Evolutionary conservation across 495 filamentous ascomycete species (phyloP), one percentile per base, ranked within the genome.

Genomic region (Pyrenula aspistea): DNA sequence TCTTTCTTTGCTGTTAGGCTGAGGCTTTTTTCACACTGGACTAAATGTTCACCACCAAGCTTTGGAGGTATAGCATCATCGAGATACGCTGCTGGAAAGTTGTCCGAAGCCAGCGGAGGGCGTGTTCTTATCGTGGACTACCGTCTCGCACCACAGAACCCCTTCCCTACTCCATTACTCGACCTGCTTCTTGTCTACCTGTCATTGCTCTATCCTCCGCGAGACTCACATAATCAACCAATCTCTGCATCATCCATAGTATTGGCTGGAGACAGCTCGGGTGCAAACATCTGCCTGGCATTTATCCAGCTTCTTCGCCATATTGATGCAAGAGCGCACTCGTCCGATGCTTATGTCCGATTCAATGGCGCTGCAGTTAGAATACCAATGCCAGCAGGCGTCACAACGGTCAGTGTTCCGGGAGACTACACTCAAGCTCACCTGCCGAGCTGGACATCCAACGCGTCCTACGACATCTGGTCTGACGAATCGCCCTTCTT

Each of bases 121-220:
- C n/a, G n/a, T n/a, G 51, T 68, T 25, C 59, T 71, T 53, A 63
- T 60, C 1, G 66, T 71, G 10, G 67, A 68, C 21, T 71, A 73
- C 54, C 66, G 71, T 4, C 51, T 71, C 8, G 66, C 70, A 0
- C 68, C 70, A 2, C 68, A 72, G 49, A 55, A 72, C 51, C 64
- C 66, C 10, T 62, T 66, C 49, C 66, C 66, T 20, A 66, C 60
- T 1, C 65, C 67, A 0, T 53, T 63, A 1, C 64, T 68, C 25
- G 71, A 75, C 51, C 25, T 54, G 2, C 47, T 65, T 12, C 19
- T 56, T 24, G 61, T 53, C 20, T 65, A 65, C 25, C 58, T 65
- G 0, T 53, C 57, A 25, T 50, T 65, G 10, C 56, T 63, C 10
- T 55, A 53, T 51, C 62, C 61, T 2, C 58, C 61, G 15, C 21